Evolutionary conservation across 2,329 filamentous ascomycete genomes (phyloP).

Genomic region (Lasiodiplodia sp.): DNA sequence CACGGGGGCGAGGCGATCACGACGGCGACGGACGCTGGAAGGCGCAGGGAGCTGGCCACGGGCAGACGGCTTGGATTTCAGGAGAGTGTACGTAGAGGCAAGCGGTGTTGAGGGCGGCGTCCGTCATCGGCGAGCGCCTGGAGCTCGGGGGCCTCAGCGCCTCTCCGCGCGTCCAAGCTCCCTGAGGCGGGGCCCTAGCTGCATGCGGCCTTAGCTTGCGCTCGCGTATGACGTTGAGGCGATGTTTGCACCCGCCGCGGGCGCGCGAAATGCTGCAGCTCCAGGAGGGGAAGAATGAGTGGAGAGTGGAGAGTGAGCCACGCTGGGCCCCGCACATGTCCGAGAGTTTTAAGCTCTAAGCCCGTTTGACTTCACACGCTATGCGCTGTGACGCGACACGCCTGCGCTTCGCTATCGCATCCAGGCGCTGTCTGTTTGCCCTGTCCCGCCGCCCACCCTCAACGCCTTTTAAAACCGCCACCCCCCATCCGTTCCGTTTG

Average conservation of each 20-base stretch:
- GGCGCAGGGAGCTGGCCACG: neutral
- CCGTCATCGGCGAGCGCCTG: constrained; percentile 18
- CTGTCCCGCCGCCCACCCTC: constrained; percentile 20
- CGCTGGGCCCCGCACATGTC: constrained; percentile 16
- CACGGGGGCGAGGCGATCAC: neutral
- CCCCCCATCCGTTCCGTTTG: constrained; percentile 15
- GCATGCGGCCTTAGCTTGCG: constrained; percentile 16
- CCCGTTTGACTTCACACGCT: constrained; percentile 1
- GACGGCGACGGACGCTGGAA: neutral
- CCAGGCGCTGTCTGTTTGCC: constrained; percentile 16
- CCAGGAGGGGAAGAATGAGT: constrained; percentile 19
- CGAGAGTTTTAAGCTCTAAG: constrained; percentile 23
- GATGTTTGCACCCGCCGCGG: constrained; percentile 18
- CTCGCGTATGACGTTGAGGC: constrained; percentile 27
- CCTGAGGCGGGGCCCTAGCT: constrained; percentile 22
- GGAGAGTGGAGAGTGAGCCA: constrained; percentile 25
- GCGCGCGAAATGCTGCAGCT: constrained; percentile 24
- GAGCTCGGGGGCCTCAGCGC: constrained; percentile 9
- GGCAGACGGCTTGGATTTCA: constrained; percentile 1
- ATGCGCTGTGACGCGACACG: constrained; percentile 21
- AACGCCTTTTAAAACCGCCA: constrained; percentile 24
- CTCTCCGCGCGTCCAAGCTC: constrained; percentile 21
- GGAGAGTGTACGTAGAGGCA: neutral
- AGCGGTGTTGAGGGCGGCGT: constrained; percentile 15
- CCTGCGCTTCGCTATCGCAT: constrained; percentile 19